Percentiles rank a stretch among this genome's conserved stretches.
Conservation (phyloP, 305 asterid species). For the Fraxinus ornus region DNA sequence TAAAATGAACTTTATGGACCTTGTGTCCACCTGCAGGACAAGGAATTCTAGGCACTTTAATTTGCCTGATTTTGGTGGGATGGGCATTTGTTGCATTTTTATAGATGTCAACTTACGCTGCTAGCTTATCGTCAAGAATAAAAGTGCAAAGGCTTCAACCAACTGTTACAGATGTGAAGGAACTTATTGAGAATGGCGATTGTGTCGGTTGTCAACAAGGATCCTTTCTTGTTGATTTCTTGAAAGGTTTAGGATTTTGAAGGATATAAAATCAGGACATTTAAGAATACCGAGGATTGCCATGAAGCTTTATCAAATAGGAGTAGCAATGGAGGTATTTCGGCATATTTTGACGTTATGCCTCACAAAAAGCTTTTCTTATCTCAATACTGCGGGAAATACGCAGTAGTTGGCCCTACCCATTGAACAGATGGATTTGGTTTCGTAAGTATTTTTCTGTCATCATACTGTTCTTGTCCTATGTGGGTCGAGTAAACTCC, state of each 20-base stretch:
- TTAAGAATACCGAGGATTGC: constrained; percentile 22
- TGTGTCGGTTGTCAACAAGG: constrained; percentile 48
- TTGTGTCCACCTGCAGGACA: constrained; percentile 32
- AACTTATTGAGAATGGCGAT: constrained; percentile 33
- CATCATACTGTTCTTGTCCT: no score
- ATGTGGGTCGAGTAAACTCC: not conserved
- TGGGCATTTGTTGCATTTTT: constrained; percentile 45
- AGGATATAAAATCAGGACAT: constrained; percentile 28
- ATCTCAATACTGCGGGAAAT: constrained; percentile 36
- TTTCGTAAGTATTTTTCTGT: constrained; percentile 32
- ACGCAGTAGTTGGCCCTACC: constrained; percentile 30
- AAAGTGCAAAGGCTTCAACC: constrained; percentile 37
- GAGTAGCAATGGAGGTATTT: constrained; percentile 35
- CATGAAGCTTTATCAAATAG: constrained; percentile 26
- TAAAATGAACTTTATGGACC: not conserved
- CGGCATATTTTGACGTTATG: constrained; percentile 44
- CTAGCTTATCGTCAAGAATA: constrained; percentile 47
- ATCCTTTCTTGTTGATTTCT: constrained; percentile 35
- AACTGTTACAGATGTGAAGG: constrained; percentile 28
- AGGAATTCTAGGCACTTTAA: constrained; percentile 31
- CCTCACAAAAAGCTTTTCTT: constrained; percentile 40
- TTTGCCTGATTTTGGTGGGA: constrained; percentile 38
- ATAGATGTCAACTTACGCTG: constrained; percentile 47
- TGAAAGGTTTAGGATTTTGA: constrained; percentile 30
- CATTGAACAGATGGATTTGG: constrained; percentile 52